phyloP scores from a whole-genome alignment of 257 asterid species.

The Ehretia macrophylla region DNA sequence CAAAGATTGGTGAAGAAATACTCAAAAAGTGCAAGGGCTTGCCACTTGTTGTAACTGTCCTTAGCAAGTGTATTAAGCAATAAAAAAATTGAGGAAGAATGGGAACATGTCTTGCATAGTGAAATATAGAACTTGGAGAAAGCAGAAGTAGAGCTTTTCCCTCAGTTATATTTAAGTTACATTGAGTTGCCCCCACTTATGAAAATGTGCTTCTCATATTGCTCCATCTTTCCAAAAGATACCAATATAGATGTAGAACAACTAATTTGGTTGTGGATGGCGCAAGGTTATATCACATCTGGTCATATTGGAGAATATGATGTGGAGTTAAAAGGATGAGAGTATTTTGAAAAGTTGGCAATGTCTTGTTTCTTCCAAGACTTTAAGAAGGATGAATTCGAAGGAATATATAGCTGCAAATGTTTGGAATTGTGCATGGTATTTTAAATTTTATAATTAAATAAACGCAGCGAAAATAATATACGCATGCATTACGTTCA shows the following conservation, averaged over 20 bases:
- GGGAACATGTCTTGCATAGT: slow-evolving; percentile 21
- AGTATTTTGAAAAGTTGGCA: slow-evolving; percentile 20
- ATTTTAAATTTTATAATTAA: too few relatives aligned
- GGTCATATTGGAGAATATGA: slow-evolving; percentile 14
- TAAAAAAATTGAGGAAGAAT: slow-evolving; percentile 14
- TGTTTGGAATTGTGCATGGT: slow-evolving; percentile 19
- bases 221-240: slow-evolving; percentile 22
- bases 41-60: slow-evolving; percentile 25
- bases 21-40: slow-evolving; percentile 13
- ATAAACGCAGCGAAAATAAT: too few relatives aligned
- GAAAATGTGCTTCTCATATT: too few relatives aligned
- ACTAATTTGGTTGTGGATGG: slow-evolving; percentile 6
- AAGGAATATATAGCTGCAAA: slow-evolving; percentile 9
- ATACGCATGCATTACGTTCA: too few relatives aligned
- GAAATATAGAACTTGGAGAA: slow-evolving; percentile 23
- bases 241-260: neutral
- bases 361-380: slow-evolving; percentile 18
- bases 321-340: too few relatives aligned
- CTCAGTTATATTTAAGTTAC: slow-evolving; percentile 22
- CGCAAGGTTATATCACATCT: slow-evolving; percentile 12
- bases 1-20: slow-evolving; percentile 10
- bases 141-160: slow-evolving; percentile 16
- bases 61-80: slow-evolving; percentile 21
- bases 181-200: slow-evolving; percentile 15
- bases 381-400: slow-evolving; percentile 1